Percentiles rank a stretch among this genome's conserved stretches.
Evolutionary conservation across 2,329 filamentous ascomycete species (phyloP).

Genomic region (Phaeophleospora eucalypticola): DNA sequence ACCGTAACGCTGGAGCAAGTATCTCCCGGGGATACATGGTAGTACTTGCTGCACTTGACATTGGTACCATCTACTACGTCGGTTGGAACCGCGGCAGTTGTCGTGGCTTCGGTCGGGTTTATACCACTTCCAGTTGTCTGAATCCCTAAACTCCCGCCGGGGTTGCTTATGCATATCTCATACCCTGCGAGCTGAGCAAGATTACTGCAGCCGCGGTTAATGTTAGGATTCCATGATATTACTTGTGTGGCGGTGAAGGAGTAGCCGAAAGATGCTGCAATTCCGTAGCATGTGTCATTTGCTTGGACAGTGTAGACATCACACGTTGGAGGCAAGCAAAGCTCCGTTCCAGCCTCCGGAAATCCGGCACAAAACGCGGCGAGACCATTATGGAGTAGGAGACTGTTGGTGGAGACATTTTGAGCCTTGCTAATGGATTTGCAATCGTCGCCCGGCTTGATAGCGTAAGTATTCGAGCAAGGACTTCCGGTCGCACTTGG

Average conservation of each 20-base stretch:
- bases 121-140: no score
- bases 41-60: neutral
- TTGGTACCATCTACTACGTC: neutral
- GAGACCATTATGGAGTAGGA: neutral
- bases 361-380: neutral
- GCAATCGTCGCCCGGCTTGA: neutral
- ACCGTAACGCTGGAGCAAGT: neutral
- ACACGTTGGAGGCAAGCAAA: neutral
- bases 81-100: neutral
- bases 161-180: neutral
- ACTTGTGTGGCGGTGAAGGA: neutral
- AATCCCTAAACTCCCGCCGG: no score
- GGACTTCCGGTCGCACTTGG: neutral
- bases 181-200: neutral
- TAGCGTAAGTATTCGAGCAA: neutral
- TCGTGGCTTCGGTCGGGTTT: no score
- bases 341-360: neutral
- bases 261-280: neutral
- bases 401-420: neutral
- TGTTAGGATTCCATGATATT: neutral
- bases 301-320: neutral
- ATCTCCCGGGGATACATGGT: neutral
- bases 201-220: neutral
- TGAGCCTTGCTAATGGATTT: neutral
- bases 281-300: neutral